A percentile compares a stretch with the other conserved stretches of the same genome.
phyloP scores from a whole-genome alignment of 768 basidiomycete genomes.

The Leccinellum luteum region DNA sequence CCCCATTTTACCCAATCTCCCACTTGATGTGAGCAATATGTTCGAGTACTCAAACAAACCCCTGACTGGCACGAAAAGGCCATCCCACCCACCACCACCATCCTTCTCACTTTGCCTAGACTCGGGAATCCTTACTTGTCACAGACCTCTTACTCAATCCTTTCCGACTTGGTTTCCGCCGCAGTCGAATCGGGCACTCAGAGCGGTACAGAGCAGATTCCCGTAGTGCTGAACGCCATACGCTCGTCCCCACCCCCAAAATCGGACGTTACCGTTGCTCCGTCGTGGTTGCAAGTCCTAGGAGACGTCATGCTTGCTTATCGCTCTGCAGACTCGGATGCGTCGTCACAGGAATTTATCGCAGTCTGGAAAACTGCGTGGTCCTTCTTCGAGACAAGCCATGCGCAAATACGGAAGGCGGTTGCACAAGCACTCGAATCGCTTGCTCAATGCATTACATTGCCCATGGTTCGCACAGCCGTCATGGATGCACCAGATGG shows the following conservation, averaged over 20 bases:
- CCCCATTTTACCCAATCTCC: slow-evolving; percentile 58
- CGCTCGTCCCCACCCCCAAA: slow-evolving; percentile 68
- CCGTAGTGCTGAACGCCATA: slow-evolving; percentile 62
- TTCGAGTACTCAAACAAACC: slow-evolving; percentile 5
- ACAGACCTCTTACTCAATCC: slow-evolving; percentile 80
- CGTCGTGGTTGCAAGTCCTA: slow-evolving; percentile 78
- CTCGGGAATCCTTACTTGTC: slow-evolving; percentile 88
- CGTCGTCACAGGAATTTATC: slow-evolving; percentile 51
- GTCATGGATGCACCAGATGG: slow-evolving; percentile 42
- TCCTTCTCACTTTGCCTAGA: slow-evolving; percentile 79
- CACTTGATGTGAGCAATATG: slow-evolving; percentile 57
- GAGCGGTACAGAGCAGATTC: slow-evolving; percentile 51
- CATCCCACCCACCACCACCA: slow-evolving; percentile 63
- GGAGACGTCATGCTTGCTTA: slow-evolving; percentile 72
- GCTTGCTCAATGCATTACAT: slow-evolving; percentile 69
- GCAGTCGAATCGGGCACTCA: slow-evolving; percentile 49
- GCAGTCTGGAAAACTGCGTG: slow-evolving; percentile 75
- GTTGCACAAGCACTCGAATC: slow-evolving; percentile 61
- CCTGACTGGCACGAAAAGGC: slow-evolving; percentile 46
- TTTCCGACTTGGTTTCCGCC: slow-evolving; percentile 73
- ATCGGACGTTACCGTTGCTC: slow-evolving; percentile 61
- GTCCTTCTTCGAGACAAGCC: slow-evolving; percentile 73
- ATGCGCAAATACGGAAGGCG: slow-evolving; percentile 57
- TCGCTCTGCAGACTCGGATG: slow-evolving; percentile 45
- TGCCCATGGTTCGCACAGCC: slow-evolving; percentile 54